Evolutionary conservation across 176 grass and related monocot genomes (phyloP).

Genomic region (Musa schizocarpa): DNA sequence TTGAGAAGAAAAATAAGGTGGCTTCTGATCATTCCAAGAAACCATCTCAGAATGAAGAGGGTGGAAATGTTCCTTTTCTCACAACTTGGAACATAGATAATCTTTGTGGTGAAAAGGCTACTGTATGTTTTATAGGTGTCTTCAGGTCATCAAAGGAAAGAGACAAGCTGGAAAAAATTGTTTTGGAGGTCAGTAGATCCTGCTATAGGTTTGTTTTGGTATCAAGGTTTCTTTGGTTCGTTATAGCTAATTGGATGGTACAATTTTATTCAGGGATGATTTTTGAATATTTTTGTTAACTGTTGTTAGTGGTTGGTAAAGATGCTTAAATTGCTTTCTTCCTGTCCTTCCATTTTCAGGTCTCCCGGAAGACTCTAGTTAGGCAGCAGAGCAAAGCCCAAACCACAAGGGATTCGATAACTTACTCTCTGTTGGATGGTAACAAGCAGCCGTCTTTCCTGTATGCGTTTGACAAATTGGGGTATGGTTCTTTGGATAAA

Average conservation of each 20-base stretch:
- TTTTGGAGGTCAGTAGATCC: slow-evolving; percentile 51
- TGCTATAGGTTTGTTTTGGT: background rate
- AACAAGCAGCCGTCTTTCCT: slow-evolving; percentile 55
- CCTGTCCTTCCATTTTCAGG: slow-evolving; percentile 34
- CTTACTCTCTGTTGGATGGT: slow-evolving; percentile 55
- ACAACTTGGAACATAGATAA: slow-evolving; percentile 46
- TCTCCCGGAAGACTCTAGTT: slow-evolving; percentile 74
- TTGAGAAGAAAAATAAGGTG: slow-evolving; percentile 74
- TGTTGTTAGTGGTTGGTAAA: background rate
- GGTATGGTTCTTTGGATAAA: slow-evolving; percentile 39
- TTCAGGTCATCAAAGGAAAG: slow-evolving; percentile 59
- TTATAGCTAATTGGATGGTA: background rate
- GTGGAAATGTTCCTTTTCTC: slow-evolving; percentile 45
- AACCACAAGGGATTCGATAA: slow-evolving; percentile 30
- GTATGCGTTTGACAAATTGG: slow-evolving; percentile 50
- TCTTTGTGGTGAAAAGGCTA: slow-evolving; percentile 52
- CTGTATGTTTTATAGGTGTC: slow-evolving; percentile 63
- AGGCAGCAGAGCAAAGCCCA: slow-evolving; percentile 35
- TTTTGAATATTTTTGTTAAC: background rate
- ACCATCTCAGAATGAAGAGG: slow-evolving; percentile 19
- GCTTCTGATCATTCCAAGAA: slow-evolving; percentile 41
- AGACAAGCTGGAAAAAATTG: slow-evolving; percentile 42
- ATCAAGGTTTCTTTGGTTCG: background rate
- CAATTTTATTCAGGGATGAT: background rate
- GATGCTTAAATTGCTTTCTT: background rate